A percentile compares a stretch with the other conserved stretches of the same genome.
Evolutionary conservation across 352 stramenopile species (phyloP).

Genomic region (Globisporangium alternatum): DNA sequence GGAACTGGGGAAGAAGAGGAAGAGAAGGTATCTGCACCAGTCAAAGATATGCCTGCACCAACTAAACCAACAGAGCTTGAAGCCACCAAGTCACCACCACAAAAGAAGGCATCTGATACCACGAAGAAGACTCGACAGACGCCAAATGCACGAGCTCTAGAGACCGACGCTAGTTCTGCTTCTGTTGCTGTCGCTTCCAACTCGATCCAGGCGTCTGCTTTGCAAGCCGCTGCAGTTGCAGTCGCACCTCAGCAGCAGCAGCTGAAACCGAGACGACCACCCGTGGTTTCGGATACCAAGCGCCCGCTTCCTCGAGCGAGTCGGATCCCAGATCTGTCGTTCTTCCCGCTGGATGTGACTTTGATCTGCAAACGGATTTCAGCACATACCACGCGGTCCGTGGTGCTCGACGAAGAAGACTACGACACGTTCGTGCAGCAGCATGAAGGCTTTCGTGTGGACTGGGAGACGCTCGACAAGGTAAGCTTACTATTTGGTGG

Average conservation of each 20-base stretch:
- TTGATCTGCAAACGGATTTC: slow-evolving; percentile 57
- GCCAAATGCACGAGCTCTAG: not conserved
- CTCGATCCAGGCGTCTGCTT: not conserved
- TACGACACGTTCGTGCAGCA: slow-evolving; percentile 51
- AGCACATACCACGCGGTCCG: slow-evolving; percentile 42
- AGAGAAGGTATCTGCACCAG: not conserved
- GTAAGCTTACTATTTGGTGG: slow-evolving; percentile 12
- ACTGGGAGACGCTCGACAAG: slow-evolving; percentile 75
- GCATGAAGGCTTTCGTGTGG: slow-evolving; percentile 39
- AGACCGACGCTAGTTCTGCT: not conserved
- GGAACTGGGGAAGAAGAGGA: not conserved
- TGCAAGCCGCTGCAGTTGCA: too few species aligned
- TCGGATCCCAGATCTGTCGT: slow-evolving; percentile 46
- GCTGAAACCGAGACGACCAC: not conserved
- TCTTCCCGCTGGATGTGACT: slow-evolving; percentile 39
- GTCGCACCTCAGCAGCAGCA: not conserved
- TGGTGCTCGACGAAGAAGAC: slow-evolving; percentile 63
- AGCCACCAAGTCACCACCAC: not conserved
- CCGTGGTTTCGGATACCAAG: slow-evolving; percentile 11
- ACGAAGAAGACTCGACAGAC: not conserved
- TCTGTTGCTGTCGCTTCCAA: too few species aligned
- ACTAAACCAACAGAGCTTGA: not conserved
- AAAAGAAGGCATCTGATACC: not conserved
- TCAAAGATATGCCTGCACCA: not conserved
- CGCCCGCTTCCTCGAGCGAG: slow-evolving; percentile 31